Conservation (phyloP, 2,329 filamentous ascomycete species). For the Xylariales sp. region DNA sequence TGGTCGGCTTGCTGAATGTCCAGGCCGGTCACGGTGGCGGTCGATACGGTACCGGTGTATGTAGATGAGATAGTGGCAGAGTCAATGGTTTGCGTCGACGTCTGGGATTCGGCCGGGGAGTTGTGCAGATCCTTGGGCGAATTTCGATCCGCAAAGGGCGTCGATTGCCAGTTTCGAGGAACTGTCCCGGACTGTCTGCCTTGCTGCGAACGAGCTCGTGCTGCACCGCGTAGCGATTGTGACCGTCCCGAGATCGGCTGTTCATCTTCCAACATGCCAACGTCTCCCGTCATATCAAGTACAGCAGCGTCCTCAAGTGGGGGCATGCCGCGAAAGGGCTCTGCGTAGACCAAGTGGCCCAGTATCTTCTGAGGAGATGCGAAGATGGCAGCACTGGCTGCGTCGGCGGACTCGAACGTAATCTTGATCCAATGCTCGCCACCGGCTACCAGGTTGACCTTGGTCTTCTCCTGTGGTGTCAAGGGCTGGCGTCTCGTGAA, state of each 20-base stretch:
- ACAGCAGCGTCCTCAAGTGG: slow-evolving; percentile 62
- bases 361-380: slow-evolving; percentile 69
- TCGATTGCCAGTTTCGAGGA: slow-evolving; percentile 25
- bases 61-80: slow-evolving; percentile 45
- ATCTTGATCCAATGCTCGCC: slow-evolving; percentile 91
- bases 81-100: slow-evolving; percentile 54
- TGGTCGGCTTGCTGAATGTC: slow-evolving; percentile 7
- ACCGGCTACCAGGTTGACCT: slow-evolving; percentile 77
- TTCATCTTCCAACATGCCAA: slow-evolving; percentile 28
- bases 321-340: slow-evolving; percentile 62
- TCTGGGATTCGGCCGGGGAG: slow-evolving; percentile 38
- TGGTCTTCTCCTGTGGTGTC: slow-evolving; percentile 67
- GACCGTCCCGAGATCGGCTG: slow-evolving; percentile 6
- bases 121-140: slow-evolving; percentile 26
- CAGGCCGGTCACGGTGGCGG: slow-evolving; percentile 39
- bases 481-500: slow-evolving; percentile 62
- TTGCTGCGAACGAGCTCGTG: slow-evolving; percentile 6
- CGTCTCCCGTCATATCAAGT: slow-evolving; percentile 42
- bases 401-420: slow-evolving; percentile 71
- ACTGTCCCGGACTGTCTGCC: slow-evolving; percentile 13
- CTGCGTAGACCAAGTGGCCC: slow-evolving; percentile 66
- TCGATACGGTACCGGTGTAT: slow-evolving; percentile 37
- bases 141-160: slow-evolving; percentile 8
- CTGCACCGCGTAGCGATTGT: slow-evolving; percentile 6
- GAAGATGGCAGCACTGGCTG: slow-evolving; percentile 65